Conservation (phyloP, 345 rosid genomes). For the Cardiospermum halicacabum region DNA sequence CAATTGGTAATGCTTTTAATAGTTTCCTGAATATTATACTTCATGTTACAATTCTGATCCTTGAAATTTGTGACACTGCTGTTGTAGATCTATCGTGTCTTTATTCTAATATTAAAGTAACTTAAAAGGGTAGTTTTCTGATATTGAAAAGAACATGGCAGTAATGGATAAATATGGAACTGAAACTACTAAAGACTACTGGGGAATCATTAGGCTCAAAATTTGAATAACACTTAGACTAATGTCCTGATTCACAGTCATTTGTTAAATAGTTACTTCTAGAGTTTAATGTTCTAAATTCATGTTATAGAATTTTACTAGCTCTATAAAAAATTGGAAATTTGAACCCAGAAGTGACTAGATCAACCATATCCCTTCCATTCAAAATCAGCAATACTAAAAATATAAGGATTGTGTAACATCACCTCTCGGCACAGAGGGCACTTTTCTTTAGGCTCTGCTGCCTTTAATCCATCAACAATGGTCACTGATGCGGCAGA, state of each 20-base stretch:
- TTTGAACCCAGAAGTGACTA: neutral
- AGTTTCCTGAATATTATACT: neutral
- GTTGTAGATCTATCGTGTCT: too few relatives aligned
- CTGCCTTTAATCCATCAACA: conserved; percentile 68
- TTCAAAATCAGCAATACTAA: neutral
- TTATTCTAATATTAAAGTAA: too few relatives aligned
- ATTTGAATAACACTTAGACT: neutral
- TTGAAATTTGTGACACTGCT: too few relatives aligned
- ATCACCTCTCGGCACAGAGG: conserved; percentile 86
- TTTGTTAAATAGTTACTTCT: neutral
- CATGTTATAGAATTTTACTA: neutral
- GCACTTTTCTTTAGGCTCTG: conserved; percentile 64
- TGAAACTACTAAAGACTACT: neutral
- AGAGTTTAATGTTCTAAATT: neutral
- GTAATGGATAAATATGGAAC: neutral
- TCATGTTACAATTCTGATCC: neutral
- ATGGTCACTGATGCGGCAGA: conserved; percentile 85
- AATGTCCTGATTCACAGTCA: neutral
- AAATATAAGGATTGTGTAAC: neutral
- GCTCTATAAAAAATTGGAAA: neutral
- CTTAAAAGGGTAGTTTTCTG: too few relatives aligned
- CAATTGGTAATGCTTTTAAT: neutral
- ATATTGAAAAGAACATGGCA: neutral
- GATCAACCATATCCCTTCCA: neutral
- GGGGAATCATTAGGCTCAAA: neutral